These are phyloP conservation scores for Aspergillus tubingensis DNA, from an alignment of 2,329 filamentous ascomycete genomes.

Conservation along the genomic window DNA sequence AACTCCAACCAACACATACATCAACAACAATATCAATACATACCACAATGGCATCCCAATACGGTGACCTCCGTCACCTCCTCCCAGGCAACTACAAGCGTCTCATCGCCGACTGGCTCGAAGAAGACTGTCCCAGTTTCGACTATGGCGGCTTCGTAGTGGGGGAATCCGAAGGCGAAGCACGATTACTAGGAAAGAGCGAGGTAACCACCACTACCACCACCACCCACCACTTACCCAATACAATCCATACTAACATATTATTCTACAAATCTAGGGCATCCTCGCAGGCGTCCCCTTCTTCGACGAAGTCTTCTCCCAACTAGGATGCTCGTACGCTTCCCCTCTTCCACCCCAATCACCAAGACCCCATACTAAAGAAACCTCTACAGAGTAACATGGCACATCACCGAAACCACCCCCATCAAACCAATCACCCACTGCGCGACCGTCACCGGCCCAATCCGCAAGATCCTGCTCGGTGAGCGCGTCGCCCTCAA, in stretches of 20 bases:
- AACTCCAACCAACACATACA: neutral
- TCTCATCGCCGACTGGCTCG: conserved; percentile 79
- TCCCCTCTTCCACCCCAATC: neutral
- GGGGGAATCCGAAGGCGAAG: conserved; percentile 56
- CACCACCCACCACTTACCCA: too few relatives aligned
- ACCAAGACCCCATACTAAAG: neutral
- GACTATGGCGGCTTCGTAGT: conserved; percentile 98
- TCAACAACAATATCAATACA: conserved; percentile 27
- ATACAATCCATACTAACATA: neutral
- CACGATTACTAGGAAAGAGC: conserved; percentile 59
- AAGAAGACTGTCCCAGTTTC: conserved; percentile 93
- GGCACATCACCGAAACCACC: conserved; percentile 77
- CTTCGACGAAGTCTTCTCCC: conserved; percentile 88
- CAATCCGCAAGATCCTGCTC: conserved; percentile 79
- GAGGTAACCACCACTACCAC: conserved; percentile 39
- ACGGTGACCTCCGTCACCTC: conserved; percentile 68
- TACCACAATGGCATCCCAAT: conserved; percentile 51
- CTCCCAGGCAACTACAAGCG: conserved; percentile 84
- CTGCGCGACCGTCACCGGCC: conserved; percentile 82
- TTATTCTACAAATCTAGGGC: conserved; percentile 58
- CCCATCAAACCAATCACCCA: conserved; percentile 60
- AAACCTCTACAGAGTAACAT: conserved; percentile 64
- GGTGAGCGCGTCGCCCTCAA: conserved; percentile 93
- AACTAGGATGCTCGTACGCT: conserved; percentile 75
- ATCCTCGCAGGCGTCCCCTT: conserved; percentile 91